Conservation (phyloP, 306 rosid species). For the Biancaea sappan region DNA sequence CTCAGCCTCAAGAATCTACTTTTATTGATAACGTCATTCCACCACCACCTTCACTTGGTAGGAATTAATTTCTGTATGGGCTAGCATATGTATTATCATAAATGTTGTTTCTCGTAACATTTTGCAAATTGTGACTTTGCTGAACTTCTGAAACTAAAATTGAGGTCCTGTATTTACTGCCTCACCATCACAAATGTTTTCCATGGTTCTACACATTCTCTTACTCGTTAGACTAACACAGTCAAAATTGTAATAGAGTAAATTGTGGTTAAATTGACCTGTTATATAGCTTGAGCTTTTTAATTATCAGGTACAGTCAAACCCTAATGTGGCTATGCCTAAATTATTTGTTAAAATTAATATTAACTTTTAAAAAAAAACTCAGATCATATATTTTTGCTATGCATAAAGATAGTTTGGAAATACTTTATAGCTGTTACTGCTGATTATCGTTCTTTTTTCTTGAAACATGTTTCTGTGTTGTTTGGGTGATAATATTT, state of each 20-base stretch:
- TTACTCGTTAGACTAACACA: constrained; percentile 1
- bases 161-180: background rate
- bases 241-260: background rate
- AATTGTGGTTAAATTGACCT: background rate
- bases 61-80: constrained; percentile 31
- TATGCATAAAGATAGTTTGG: constrained; percentile 5
- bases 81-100: constrained; percentile 2
- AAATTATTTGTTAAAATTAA: constrained; percentile 7
- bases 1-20: constrained; percentile 50
- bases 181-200: constrained; percentile 22
- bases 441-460: constrained; percentile 10
- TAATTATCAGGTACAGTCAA: constrained; percentile 1
- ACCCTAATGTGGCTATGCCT: background rate
- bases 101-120: background rate
- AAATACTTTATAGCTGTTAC: background rate
- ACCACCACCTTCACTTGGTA: constrained; percentile 83
- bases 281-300: constrained; percentile 19
- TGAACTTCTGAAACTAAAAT: constrained; percentile 20
- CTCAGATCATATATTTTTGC: background rate
- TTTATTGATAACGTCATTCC: constrained; percentile 59
- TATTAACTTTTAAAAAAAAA: background rate
- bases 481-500: background rate
- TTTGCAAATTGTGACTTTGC: background rate
- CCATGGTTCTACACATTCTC: background rate
- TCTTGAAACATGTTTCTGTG: constrained; percentile 15